Evolutionary conservation across 2,329 filamentous ascomycete genomes (phyloP), one percentile per base, ranked within the genome.

Genomic region (Sclerotiophoma versabilis): DNA sequence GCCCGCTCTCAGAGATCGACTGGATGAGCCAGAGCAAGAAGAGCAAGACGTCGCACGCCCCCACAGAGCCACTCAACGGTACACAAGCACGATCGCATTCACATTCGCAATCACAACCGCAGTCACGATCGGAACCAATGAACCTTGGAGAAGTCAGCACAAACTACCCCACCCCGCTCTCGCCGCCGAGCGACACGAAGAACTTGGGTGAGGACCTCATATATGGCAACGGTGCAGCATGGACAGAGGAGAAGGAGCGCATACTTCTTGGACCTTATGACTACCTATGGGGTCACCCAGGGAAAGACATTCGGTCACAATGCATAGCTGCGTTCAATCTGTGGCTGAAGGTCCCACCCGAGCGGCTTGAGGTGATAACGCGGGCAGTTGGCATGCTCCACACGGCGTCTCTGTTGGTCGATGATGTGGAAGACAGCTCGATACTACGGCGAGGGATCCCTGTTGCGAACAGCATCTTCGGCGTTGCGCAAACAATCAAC

Each of bases 401-500:
- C 76, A 93, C 91, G 32, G 87, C 91, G 3, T 93, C 90, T 3
- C 80, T 96, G 49, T 84, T 96, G 20, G 85, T 96, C 51, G 92
- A 96, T 76, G 92, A 96, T 73, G 91, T 96, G 6, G 90, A 96
- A 78, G 92, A 96, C 76, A 87, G 84, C 34, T 92, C 89, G 2
- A 77, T 86, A 58, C 82, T 96, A 23, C 87, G 92, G 33, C 84
- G 92, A 33, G 91, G 92, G 34, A 82, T 91, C 32, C 92, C 92
- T 11, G 91, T 93, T 17, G 90, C 92, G 3, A 90, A 96, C 76
- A 85, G 81, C 72, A 92, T 96, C 65, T 96, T 93, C 69, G 92
- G 92, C 58, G 87, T 89, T 3, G 87, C 92, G 5, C 92, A 96
- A 76, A 95, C 91, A 36, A 95, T 96, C 77, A 96, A 96, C 76